Conservation (phyloP, 129 eudicot species). For the Mikania micrantha region DNA sequence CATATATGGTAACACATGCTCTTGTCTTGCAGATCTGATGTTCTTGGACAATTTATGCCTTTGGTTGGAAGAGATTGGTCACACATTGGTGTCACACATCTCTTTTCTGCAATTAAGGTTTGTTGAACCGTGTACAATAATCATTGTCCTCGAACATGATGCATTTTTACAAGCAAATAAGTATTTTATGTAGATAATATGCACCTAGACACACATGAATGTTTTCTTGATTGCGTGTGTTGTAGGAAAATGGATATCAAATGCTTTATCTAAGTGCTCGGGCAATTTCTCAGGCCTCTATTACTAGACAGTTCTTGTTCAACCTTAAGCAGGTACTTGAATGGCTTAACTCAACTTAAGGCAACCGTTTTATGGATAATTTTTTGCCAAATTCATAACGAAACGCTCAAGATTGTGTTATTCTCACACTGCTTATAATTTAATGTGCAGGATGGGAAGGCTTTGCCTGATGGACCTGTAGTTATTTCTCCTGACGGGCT, state of each 20-base stretch:
- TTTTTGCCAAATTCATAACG: background rate
- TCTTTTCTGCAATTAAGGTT: constrained; percentile 96
- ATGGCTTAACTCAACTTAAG: background rate
- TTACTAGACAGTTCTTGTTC: constrained; percentile 78
- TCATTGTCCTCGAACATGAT: too few species aligned
- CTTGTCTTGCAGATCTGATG: constrained; percentile 66
- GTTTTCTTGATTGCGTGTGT: constrained; percentile 15
- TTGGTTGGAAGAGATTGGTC: constrained; percentile 99
- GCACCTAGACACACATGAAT: background rate
- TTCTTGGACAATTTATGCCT: constrained; percentile 99
- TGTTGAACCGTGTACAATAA: constrained; percentile 5
- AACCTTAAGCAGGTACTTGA: constrained; percentile 78
- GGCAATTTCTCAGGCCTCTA: constrained; percentile 79
- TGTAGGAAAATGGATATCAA: constrained; percentile 96
- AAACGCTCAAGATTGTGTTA: background rate
- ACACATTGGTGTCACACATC: constrained; percentile 94
- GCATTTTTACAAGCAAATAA: too few species aligned
- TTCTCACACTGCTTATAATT: constrained; percentile 7
- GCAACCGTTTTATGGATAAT: background rate
- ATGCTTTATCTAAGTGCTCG: constrained; percentile 95
- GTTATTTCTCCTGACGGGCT: constrained; percentile 96
- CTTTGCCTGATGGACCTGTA: constrained; percentile 95
- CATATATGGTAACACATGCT: background rate
- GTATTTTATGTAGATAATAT: too few species aligned
- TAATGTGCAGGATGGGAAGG: constrained; percentile 75